Percentiles rank a stretch among this genome's conserved stretches.
Evolutionary conservation across 208 protist species (phyloP).

Genomic region (Leishmania braziliensis): DNA sequence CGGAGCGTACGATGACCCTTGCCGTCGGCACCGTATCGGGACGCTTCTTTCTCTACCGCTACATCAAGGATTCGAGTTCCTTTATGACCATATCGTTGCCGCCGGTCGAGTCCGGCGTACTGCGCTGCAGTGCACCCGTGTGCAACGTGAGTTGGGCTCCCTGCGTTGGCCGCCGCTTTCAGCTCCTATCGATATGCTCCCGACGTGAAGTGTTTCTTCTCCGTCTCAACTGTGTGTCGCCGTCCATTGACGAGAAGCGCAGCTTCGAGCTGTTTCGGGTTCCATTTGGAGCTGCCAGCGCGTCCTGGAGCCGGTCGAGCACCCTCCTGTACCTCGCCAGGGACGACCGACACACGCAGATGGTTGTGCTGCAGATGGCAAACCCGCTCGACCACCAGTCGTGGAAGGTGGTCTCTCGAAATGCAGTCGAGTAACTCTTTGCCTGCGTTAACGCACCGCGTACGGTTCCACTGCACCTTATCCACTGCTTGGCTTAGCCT

Average conservation of each 20-base stretch:
- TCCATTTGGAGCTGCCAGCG: slow-evolving; percentile 68
- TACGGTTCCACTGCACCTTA: neutral
- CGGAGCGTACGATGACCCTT: slow-evolving; percentile 80
- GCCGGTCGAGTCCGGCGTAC: slow-evolving; percentile 25
- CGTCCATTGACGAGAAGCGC: slow-evolving; percentile 44
- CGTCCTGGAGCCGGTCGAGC: slow-evolving; percentile 79
- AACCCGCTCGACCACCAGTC: slow-evolving; percentile 83
- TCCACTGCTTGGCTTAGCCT: neutral
- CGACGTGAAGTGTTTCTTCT: slow-evolving; percentile 74
- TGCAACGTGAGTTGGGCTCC: slow-evolving; percentile 79
- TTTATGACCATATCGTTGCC: slow-evolving; percentile 53
- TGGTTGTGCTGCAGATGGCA: slow-evolving; percentile 72
- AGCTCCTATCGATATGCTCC: slow-evolving; percentile 82
- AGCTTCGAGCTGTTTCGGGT: slow-evolving; percentile 72
- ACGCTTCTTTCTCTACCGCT: slow-evolving; percentile 77
- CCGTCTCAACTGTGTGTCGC: slow-evolving; percentile 82
- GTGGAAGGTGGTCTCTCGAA: slow-evolving; percentile 61
- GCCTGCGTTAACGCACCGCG: neutral
- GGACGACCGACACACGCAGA: slow-evolving; percentile 48
- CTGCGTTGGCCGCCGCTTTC: slow-evolving; percentile 77
- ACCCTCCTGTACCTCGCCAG: slow-evolving; percentile 75
- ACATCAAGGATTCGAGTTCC: slow-evolving; percentile 57
- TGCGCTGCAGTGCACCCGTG: slow-evolving; percentile 54
- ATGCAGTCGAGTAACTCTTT: slow-evolving; percentile 14
- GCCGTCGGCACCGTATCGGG: slow-evolving; percentile 81